Base-by-base conservation (phyloP, 345 rosid species). In the Camelina neglecta region DNA sequence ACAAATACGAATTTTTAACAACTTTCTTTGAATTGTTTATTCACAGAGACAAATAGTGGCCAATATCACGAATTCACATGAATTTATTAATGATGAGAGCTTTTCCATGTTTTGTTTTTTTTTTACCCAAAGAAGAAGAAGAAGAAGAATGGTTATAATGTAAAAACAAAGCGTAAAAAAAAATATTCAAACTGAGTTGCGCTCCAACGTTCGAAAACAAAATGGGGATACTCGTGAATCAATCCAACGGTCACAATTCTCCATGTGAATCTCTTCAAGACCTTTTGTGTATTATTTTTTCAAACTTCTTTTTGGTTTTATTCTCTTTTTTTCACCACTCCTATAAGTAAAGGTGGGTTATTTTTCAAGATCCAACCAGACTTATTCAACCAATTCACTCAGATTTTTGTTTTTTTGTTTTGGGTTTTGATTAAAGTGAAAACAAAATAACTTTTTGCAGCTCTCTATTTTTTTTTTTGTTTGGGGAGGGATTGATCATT, bases 261-360 rank as follows among this genome's bases (percentile, higher is more conserved):
- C 75, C 95, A 86, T 89, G 93, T 86, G 97, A 87, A 77, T 53
- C 69, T 77, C 86, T 88, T 89, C 81, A 88, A 72, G 58, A 21
- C 67, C 31, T 79, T 54, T 65, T 76, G 78, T 72, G 31, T 61
- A 12, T 68, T 57, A 11, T 6, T 68, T 62, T 29, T 60, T 13
- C 24, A 70, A 75, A 7, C 20, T 16, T 36, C 3, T 29, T 29
- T 29, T 2, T 3, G 42, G 26, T 36, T 11, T 60, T 62, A 20
- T 20, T 58, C 13, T 77, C 48, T 68, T 29, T 29, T 74, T 59
- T 77, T 62, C 62, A 59, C 78, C 44, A 45, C 20, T 60, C 8
- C 80, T 87, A 85, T 87, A 88, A 84, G 76, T 88, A 79, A 13
- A 36, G 72, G 72, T 65, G 44, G 77, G 74, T 45, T 59, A 60